Evolutionary conservation across 495 filamentous ascomycete genomes (phyloP), one percentile per base, ranked within the genome.

Genomic region (Xylona heveae): DNA sequence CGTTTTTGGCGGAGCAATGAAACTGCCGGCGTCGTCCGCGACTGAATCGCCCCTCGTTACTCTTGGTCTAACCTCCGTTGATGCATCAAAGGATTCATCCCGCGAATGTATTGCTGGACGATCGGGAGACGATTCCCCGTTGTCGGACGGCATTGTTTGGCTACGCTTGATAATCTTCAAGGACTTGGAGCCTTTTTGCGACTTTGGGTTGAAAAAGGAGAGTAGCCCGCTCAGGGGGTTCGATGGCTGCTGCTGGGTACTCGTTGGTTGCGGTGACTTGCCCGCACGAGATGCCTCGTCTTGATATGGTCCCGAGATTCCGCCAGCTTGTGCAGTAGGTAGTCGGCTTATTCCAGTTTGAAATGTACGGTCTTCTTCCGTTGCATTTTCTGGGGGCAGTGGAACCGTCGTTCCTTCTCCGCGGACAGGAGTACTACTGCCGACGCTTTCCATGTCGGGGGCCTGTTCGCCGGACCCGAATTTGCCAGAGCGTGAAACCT

Each of bases 1-100:
- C 0, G 88, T 95, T 39, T 70, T 76, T 0, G 88, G 88, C n/a
- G 88, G 88, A 1, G 80, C 66, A 29, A 66, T 53, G 14, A 58
- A 40, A 12, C 56, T 51, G 24, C 43, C 51, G 1, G 52, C 45
- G 34, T 57, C 49, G 19, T 56, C 58, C 29, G 65, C 34, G 8
- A 59, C 26, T 8, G 61, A 56, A 32, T 58, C 56, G 8, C 58
- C 61, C 19, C 57, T 42, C 4, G 55, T 54, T 3, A n/a, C n/a
- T n/a, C n/a, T n/a, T n/a, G n/a, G n/a, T n/a, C n/a, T n/a, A n/a
- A n/a, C n/a, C n/a, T n/a, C n/a, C n/a, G n/a, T n/a, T n/a, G n/a
- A n/a, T n/a, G n/a, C n/a, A n/a, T n/a, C n/a, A n/a, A n/a, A n/a
- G n/a, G n/a, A n/a, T n/a, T n/a, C n/a, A n/a, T n/a, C n/a, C n/a